A percentile compares a stretch with the other conserved stretches of the same genome.
Conservation (phyloP, 2,329 filamentous ascomycete genomes). For the Clarireedia hainanense region DNA sequence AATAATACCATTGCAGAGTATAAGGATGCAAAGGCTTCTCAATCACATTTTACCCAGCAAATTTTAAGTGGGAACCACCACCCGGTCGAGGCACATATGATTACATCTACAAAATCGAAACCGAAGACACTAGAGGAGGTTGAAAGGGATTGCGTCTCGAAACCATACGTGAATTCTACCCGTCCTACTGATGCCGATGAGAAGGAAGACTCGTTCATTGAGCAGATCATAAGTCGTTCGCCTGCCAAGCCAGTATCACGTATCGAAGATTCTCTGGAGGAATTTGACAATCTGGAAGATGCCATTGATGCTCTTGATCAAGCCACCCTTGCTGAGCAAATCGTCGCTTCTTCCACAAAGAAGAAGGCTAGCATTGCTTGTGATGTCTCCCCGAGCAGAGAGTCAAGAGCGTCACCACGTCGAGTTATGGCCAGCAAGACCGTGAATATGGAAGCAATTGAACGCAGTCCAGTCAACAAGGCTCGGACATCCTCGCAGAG, state of each 20-base stretch:
- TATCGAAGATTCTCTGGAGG: slow-evolving; percentile 58
- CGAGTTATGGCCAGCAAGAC: not conserved
- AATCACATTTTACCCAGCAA: not conserved
- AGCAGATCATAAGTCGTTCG: slow-evolving; percentile 31
- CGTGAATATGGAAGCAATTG: not conserved
- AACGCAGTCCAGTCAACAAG: not conserved
- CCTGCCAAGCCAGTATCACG: slow-evolving; percentile 35
- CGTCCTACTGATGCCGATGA: slow-evolving; percentile 5
- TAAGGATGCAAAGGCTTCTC: not conserved
- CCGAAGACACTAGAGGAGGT: slow-evolving; percentile 25
- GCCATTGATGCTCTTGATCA: slow-evolving; percentile 41
- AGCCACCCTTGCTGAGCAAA: slow-evolving; percentile 20
- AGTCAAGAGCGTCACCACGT: not conserved
- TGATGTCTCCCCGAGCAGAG: not conserved
- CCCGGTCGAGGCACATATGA: not conserved
- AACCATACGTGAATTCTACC: slow-evolving; percentile 3
- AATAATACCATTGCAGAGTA: not conserved
- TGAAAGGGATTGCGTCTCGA: slow-evolving; percentile 15
- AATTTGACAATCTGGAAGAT: slow-evolving; percentile 54
- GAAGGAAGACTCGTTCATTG: slow-evolving; percentile 30
- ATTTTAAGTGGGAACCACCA: not conserved
- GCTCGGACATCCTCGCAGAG: slow-evolving; percentile 22
- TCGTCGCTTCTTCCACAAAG: slow-evolving; percentile 10
- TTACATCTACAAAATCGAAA: slow-evolving; percentile 10
- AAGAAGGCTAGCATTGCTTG: not conserved